These are phyloP conservation scores for Brassica rapa DNA, from an alignment of 345 rosid genomes.

Conservation along the genomic window DNA sequence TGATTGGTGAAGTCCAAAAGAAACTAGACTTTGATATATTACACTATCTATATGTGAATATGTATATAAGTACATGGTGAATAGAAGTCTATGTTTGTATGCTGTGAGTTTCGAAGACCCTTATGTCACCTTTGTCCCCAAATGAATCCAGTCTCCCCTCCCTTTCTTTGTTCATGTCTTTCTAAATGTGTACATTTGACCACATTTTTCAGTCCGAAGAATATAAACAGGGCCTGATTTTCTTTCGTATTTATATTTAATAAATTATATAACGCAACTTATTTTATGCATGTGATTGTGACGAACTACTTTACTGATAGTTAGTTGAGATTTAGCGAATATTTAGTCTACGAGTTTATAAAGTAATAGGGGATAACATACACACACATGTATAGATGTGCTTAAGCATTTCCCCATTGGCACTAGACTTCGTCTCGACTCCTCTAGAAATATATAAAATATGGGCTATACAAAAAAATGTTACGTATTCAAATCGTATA, in stretches of 20 bases:
- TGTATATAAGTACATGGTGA: constrained; percentile 19
- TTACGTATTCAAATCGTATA: neutral
- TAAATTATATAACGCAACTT: neutral
- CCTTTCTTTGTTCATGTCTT: constrained; percentile 32
- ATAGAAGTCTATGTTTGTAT: constrained; percentile 33
- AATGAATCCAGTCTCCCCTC: constrained; percentile 23
- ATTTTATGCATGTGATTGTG: constrained; percentile 16
- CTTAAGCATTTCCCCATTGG: neutral
- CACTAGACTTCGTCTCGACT: neutral
- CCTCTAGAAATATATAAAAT: neutral
- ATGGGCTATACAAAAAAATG: neutral
- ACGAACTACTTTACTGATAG: constrained; percentile 9
- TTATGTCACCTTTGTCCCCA: constrained; percentile 42
- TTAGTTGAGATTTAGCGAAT: constrained; percentile 4
- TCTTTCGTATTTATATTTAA: constrained; percentile 1
- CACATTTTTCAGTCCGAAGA: constrained; percentile 28
- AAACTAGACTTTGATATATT: constrained; percentile 9
- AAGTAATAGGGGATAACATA: neutral
- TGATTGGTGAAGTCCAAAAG: constrained; percentile 37
- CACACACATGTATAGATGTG: neutral
- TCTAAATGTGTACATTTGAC: constrained; percentile 44
- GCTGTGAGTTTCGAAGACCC: constrained; percentile 40
- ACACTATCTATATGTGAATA: constrained; percentile 12
- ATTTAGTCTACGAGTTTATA: constrained; percentile 6
- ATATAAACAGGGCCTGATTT: constrained; percentile 21